These are phyloP conservation scores for Zalerion maritima DNA, from an alignment of 495 filamentous ascomycete genomes.

Conservation along the genomic window DNA sequence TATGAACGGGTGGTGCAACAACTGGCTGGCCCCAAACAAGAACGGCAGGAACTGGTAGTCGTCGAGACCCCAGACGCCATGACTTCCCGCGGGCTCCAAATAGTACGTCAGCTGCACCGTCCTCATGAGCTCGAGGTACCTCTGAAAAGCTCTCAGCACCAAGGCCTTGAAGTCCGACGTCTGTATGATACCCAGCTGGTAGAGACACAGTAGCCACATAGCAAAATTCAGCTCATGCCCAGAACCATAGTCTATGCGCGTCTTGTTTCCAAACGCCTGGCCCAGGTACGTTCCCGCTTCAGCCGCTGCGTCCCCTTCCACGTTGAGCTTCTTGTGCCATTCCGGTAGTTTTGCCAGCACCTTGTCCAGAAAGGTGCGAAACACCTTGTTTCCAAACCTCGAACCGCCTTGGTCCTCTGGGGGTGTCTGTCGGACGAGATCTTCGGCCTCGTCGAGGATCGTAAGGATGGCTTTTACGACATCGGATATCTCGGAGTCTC, in stretches of 20 bases:
- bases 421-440: slow-evolving; percentile 49
- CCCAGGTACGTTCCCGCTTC: slow-evolving; percentile 71
- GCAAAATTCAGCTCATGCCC: slow-evolving; percentile 95
- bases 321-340: slow-evolving; percentile 44
- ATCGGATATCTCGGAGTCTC: slow-evolving; percentile 36
- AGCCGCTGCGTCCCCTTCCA: slow-evolving; percentile 38
- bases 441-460: slow-evolving; percentile 53
- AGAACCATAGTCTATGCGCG: slow-evolving; percentile 91
- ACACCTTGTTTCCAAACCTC: slow-evolving; percentile 86
- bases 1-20: slow-evolving; percentile 74
- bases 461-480: slow-evolving; percentile 47
- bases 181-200: slow-evolving; percentile 56
- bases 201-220: slow-evolving; percentile 83
- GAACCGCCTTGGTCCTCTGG: slow-evolving; percentile 75
- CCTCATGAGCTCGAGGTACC: slow-evolving; percentile 71
- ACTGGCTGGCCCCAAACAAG: slow-evolving; percentile 81
- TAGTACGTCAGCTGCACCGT: slow-evolving; percentile 79
- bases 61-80: slow-evolving; percentile 94
- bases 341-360: slow-evolving; percentile 36
- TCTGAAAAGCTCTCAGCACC: slow-evolving; percentile 61
- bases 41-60: slow-evolving; percentile 98
- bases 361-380: slow-evolving; percentile 69
- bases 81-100: slow-evolving; percentile 85
- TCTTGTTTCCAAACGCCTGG: slow-evolving; percentile 70
- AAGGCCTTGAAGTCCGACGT: slow-evolving; percentile 51